Base-by-base conservation (phyloP, 1,139 yeast species). In the Nakaseomyces uthaithaninus region DNA sequence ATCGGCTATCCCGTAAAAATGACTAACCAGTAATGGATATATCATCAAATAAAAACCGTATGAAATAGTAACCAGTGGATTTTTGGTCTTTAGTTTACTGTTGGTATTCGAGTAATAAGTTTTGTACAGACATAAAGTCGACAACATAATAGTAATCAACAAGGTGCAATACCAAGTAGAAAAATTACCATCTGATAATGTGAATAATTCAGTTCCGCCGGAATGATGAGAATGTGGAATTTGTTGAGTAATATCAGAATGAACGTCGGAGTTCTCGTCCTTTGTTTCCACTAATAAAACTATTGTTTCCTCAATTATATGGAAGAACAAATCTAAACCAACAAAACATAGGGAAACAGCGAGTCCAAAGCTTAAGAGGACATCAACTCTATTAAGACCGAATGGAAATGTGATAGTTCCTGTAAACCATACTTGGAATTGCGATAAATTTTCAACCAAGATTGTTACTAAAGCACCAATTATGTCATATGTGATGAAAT, bases 351-450 rank as follows among this genome's bases (percentile, higher is more conserved):
- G 70, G 1, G 94, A 80, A 0, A 91, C 80, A 16, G 94, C 79
- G 37, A 87, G 67, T 0, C 93, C 95, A 67, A 87, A 89, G 3
- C 94, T 94, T 27, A 83, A 79, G 20, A 91, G 66, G 0, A 89
- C 94, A 54, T 91, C 95, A 17, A 84, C 69, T 45, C 97, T 69
- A 18, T 93, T 94, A 28, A 91, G 67, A 0, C 97, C 97, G 67
- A 91, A 91, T 0, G 98, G 98, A 50, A 77, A 82, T 14, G 80
- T 79, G 33, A 91, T 68, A 6, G 94, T 81, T n/a, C 91, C 75
- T 43, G 74, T 76, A 48, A 75, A 78, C 96, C 97, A 91, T 3
- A 83, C 94, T 49, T 85, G 94, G 58, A 91, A 91, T 55, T 89
- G 91, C 12, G 87, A 75, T 73, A 91, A 73, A 9, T 86, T 71